Evolutionary conservation across 257 asterid genomes (phyloP).

Genomic region (Galeopsis tetrahit): DNA sequence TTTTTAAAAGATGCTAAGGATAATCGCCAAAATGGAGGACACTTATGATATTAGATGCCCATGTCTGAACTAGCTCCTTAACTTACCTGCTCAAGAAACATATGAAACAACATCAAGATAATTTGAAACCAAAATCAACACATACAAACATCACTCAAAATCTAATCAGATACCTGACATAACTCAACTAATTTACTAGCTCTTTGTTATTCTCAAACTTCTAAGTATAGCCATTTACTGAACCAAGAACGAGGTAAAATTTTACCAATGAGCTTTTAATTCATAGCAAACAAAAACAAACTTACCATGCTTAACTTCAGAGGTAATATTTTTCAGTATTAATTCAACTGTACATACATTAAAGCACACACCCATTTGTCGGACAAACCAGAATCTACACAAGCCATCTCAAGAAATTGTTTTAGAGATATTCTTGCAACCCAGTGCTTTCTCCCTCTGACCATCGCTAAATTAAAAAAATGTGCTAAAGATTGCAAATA

Average conservation of each 20-base stretch:
- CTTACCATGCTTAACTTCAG: neutral
- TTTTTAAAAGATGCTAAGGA: conserved; percentile 27
- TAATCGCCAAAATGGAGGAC: conserved; percentile 30
- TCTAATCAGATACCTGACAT: neutral
- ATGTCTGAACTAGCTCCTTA: conserved; percentile 32
- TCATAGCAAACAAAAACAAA: neutral
- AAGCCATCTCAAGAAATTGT: neutral
- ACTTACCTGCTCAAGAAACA: conserved; percentile 44
- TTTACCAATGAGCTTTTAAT: neutral
- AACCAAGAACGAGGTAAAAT: conserved; percentile 8
- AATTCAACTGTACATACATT: neutral
- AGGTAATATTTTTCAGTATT: neutral
- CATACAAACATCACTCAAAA: neutral
- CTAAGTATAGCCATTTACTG: neutral
- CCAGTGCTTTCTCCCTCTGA: conserved; percentile 16
- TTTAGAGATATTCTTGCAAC: neutral
- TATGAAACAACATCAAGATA: conserved; percentile 31
- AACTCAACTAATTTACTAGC: neutral
- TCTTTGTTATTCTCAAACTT: neutral
- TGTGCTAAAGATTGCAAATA: neutral
- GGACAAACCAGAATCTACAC: conserved; percentile 21
- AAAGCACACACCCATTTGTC: neutral
- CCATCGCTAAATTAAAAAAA: conserved; percentile 9
- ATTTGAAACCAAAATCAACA: neutral
- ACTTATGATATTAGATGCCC: conserved; percentile 26